phyloP scores from a whole-genome alignment of 2,329 filamentous ascomycete genomes.

The Neofusicoccum sp. region DNA sequence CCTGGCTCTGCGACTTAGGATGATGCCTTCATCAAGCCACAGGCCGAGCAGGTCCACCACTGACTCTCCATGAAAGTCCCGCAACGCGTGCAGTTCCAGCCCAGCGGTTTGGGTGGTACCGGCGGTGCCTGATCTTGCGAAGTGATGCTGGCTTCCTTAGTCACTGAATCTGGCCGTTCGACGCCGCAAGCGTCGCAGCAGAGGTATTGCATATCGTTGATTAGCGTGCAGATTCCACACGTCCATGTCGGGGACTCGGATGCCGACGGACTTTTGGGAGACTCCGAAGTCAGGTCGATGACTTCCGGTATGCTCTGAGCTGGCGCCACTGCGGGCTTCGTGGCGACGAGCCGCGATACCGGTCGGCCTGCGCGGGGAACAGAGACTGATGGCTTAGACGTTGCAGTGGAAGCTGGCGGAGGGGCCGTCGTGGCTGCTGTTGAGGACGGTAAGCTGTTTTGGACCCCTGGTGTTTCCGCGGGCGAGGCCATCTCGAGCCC shows the following conservation, averaged over 20 bases:
- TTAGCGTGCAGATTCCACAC: slow-evolving; percentile 61
- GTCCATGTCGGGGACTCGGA: slow-evolving; percentile 49
- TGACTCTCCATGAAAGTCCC: slow-evolving; percentile 62
- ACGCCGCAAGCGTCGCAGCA: slow-evolving; percentile 60
- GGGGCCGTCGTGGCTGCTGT: background rate
- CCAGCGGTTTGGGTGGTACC: slow-evolving; percentile 45
- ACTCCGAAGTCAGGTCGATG: slow-evolving; percentile 20
- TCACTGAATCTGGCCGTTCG: slow-evolving; percentile 49
- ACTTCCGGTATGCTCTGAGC: slow-evolving; percentile 18
- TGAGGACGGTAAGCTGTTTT: slow-evolving; percentile 2
- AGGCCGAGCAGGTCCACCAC: slow-evolving; percentile 64
- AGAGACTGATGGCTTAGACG: background rate
- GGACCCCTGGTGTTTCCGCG: slow-evolving; percentile 33
- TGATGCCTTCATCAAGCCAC: slow-evolving; percentile 56
- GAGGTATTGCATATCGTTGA: slow-evolving; percentile 59
- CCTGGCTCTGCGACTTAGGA: slow-evolving; percentile 20
- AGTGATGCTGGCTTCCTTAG: slow-evolving; percentile 27
- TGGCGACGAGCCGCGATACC: slow-evolving; percentile 34
- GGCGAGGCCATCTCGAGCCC: slow-evolving; percentile 37
- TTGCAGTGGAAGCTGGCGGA: background rate
- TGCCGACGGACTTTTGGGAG: slow-evolving; percentile 25
- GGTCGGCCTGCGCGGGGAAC: slow-evolving; percentile 28
- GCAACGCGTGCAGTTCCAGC: slow-evolving; percentile 60
- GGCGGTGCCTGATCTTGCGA: slow-evolving; percentile 25
- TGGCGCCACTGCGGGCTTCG: slow-evolving; percentile 19